Evolutionary conservation across 2,329 filamentous ascomycete genomes (phyloP), one percentile per base, ranked within the genome.

Genomic region (Xylaria arbuscula): DNA sequence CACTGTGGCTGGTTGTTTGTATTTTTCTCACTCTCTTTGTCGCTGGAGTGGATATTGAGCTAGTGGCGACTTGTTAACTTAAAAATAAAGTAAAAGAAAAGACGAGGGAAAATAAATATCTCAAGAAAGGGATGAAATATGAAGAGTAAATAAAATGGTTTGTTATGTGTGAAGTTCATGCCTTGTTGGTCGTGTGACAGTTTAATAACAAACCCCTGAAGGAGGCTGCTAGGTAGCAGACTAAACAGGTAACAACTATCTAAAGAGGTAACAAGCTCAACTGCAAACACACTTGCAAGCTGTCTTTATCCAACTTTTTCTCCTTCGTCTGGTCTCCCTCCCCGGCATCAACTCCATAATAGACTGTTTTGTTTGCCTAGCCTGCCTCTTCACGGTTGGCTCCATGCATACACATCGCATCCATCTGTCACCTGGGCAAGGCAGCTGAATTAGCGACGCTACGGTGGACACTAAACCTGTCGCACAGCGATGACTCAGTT

Each of bases 191-290:
- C 17, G 45, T 48, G 45, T 48, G 48, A 32, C 4, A 32, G n/a
- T 53, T 32, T 53, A 53, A 34, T n/a, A 24, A 32, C 10, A 10
- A n/a, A 48, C 50, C 28, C 50, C 50, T 34, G 50, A 53, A 53
- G 50, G 3, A 17, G 15, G 34, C 28, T 8, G n/a, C 45, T 47
- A 19, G 19, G n/a, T 22, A 19, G 45, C 45, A 19, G 22, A 47
- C 45, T 6, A 2, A 47, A 22, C 24, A 51, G 48, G 24, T 34
- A n/a, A n/a, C 1, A n/a, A 32, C 48, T 47, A 47, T 7, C 42
- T 47, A 42, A 17, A 28, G 28, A 28, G 28, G 28, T 5, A 28
- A 28, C 5, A 28, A 28, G 5, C 3, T 28, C 28, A 5, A 28
- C 28, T 28, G 28, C 28, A 28, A 2, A 3, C 5, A 28, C 5